phyloP scores from a whole-genome alignment of 2,329 filamentous ascomycete genomes.

The Xenoacremonium recifei region DNA sequence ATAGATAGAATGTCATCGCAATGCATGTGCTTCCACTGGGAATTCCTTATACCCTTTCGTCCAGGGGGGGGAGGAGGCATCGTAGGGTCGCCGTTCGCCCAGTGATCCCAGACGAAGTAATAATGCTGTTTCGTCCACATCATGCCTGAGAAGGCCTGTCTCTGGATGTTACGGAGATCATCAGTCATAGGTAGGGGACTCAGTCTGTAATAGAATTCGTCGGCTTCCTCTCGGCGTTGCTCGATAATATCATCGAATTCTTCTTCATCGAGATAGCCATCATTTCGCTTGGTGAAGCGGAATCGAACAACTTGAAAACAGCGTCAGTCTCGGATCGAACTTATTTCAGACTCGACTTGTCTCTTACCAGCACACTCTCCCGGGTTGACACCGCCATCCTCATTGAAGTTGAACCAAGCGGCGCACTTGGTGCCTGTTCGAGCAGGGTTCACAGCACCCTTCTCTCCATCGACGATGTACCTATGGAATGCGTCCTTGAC shows the following conservation, averaged over 20 bases:
- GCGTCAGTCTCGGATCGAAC: not conserved
- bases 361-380: slow-evolving; percentile 82
- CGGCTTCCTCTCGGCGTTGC: slow-evolving; percentile 80
- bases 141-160: slow-evolving; percentile 94
- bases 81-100: slow-evolving; percentile 89
- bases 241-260: slow-evolving; percentile 89
- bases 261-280: slow-evolving; percentile 86
- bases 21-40: slow-evolving; percentile 91
- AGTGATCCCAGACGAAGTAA: slow-evolving; percentile 95
- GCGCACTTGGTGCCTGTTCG: slow-evolving; percentile 82
- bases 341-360: slow-evolving; percentile 33
- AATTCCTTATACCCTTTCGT: slow-evolving; percentile 79
- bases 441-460: slow-evolving; percentile 77
- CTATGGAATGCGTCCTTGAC: slow-evolving; percentile 96
- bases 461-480: slow-evolving; percentile 79
- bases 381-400: slow-evolving; percentile 80
- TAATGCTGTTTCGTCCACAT: slow-evolving; percentile 99
- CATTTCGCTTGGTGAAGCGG: slow-evolving; percentile 73
- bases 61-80: slow-evolving; percentile 82
- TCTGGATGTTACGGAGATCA: slow-evolving; percentile 90
- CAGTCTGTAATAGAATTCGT: slow-evolving; percentile 93
- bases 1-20: slow-evolving; percentile 95
- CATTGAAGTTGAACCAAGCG: slow-evolving; percentile 90
- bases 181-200: slow-evolving; percentile 92
- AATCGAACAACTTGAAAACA: slow-evolving; percentile 73